Conservation (phyloP, 1,284 basidiomycete species). For the Cryptococcus sp. region DNA sequence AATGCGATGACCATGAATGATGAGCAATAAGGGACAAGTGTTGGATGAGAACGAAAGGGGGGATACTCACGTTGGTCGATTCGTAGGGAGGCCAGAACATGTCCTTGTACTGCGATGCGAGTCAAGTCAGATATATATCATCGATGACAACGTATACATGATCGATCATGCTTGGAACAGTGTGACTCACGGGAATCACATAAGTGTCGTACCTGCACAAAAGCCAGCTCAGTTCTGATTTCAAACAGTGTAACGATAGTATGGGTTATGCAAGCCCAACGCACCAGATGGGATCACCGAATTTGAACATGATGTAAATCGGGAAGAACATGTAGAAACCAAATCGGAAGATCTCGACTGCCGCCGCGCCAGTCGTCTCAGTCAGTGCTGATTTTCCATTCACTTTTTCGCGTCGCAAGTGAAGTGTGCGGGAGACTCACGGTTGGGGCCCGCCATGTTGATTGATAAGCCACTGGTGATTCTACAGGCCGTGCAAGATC, state of each 20-base stretch:
- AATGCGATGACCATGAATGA: neutral
- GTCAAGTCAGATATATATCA: neutral
- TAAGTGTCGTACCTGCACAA: slow-evolving; percentile 59
- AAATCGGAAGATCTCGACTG: slow-evolving; percentile 83
- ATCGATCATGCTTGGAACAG: too few species aligned
- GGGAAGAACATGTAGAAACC: slow-evolving; percentile 86
- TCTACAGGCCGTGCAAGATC: neutral
- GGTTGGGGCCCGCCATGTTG: slow-evolving; percentile 30
- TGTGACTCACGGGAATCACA: slow-evolving; percentile 71
- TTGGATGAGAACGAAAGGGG: neutral
- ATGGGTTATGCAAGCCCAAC: slow-evolving; percentile 8
- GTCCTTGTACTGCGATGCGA: slow-evolving; percentile 40
- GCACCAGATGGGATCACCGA: slow-evolving; percentile 85
- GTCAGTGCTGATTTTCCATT: neutral
- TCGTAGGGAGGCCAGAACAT: slow-evolving; percentile 49
- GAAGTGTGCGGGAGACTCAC: slow-evolving; percentile 8
- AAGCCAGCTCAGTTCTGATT: neutral
- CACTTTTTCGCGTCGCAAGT: neutral
- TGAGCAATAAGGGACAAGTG: neutral
- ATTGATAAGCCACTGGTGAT: neutral
- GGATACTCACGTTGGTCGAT: slow-evolving; percentile 41
- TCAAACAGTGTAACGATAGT: neutral
- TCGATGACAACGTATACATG: too few species aligned
- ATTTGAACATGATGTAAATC: slow-evolving; percentile 78
- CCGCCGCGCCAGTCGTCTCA: neutral